Percentiles rank a stretch among this genome's conserved stretches.
Evolutionary conservation across 2,329 filamentous ascomycete genomes (phyloP).

Genomic region (Ceratocystis harringtonii): DNA sequence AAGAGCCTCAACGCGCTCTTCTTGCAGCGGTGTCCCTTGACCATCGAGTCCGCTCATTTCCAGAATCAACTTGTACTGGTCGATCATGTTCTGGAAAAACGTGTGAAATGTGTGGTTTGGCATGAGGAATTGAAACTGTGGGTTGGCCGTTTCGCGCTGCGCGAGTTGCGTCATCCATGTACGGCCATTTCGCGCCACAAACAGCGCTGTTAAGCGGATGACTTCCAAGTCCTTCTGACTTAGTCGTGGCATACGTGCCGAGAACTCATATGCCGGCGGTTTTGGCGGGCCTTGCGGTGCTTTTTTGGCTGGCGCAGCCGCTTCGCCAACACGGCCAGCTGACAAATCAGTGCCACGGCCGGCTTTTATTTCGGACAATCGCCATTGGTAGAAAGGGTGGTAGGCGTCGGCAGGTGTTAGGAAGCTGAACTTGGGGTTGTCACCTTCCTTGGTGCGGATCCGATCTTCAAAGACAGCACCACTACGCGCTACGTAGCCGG

Average conservation of each 20-base stretch:
- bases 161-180: conserved; percentile 81
- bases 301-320: conserved; percentile 34
- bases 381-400: conserved; percentile 79
- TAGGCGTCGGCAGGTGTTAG: conserved; percentile 68
- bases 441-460: conserved; percentile 69
- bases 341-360: conserved; percentile 68
- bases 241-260: conserved; percentile 92
- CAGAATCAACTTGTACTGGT: conserved; percentile 78
- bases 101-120: conserved; percentile 93
- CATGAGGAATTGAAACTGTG: conserved; percentile 89
- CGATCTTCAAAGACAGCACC: conserved; percentile 61
- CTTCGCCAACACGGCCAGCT: conserved; percentile 57
- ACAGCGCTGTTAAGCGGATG: conserved; percentile 66
- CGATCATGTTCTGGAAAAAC: conserved; percentile 82
- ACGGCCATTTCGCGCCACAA: conserved; percentile 83
- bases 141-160: conserved; percentile 78
- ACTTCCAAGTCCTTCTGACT: conserved; percentile 79
- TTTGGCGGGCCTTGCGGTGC: conserved; percentile 71
- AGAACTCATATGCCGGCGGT: conserved; percentile 81
- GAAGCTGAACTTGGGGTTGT: conserved; percentile 86
- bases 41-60: conserved; percentile 53
- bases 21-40: conserved; percentile 50
- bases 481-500: conserved; percentile 68
- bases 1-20: conserved; percentile 57
- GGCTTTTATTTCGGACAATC: conserved; percentile 67